Base-by-base conservation (phyloP, 306 rosid genomes). In the Citrullus amarus region DNA sequence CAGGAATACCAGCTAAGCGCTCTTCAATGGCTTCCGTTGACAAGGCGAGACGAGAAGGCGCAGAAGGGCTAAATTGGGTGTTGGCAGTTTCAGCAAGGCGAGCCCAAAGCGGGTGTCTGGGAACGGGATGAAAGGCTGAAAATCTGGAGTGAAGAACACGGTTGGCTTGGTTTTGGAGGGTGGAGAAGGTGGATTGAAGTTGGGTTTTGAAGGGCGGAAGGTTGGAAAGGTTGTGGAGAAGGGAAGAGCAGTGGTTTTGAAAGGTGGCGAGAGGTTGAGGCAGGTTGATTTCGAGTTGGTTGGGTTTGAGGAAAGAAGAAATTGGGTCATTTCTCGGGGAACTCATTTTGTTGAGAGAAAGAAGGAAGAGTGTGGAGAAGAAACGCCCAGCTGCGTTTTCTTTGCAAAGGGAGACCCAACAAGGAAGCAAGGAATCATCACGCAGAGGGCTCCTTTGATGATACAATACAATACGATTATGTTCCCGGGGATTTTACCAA, bases 1-100 rank as follows among this genome's bases (percentile, higher is more conserved):
- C 98, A 20, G 98, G 97, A 3, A 94, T 91, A 15, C 98, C 98
- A 0, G 91, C 91, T 12, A 94, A 76, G 11, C 98, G 82, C 88
- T 90, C 91, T 75, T 92, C 96, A 44, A 94, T 90, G 77, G 90
- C 88, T 80, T 92, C 93, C 1, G 79, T 81, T 1, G 97, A 63
- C 90, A 89, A 66, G 79, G 86, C 57, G 10, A 25, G 50, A n/a
- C 38, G 11, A 20, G 87, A 81, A 28, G 43, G 81, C 14, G 53
- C 55, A 50, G 48, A 36, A 5, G 79, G 79, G 6, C 28, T 5
- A 15, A 20, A 6, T 57, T 46, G 78, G 82, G 86, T 39, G 28
- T 20, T 78, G 76, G 36, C 58, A 41, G 55, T 66, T 2, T 83
- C 83, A 34, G 88, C 61, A 56, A 90, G 76, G 20, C 92, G 89